Base-by-base conservation (phyloP, 2,329 filamentous ascomycete species). In the Dactylellina parvicollis region DNA sequence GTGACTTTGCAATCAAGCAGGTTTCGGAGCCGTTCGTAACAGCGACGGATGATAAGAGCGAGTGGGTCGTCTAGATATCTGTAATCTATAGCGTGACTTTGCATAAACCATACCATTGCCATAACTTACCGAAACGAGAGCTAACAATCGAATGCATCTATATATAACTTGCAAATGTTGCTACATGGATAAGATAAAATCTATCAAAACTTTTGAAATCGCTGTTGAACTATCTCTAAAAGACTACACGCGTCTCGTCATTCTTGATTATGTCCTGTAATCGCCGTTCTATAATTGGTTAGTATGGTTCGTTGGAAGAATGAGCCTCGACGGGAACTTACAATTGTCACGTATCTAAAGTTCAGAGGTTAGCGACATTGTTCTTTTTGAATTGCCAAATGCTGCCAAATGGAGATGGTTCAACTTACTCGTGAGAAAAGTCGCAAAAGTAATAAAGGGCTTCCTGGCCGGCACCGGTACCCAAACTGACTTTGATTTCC, bases 11-110 rank as follows among this genome's bases (percentile, higher is more conserved):
- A 1, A 96, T 99, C 79, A 96, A 93, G 83, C 87, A 91, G 78
- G 92, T 99, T 69, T 92, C 97, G 78, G 92, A 96, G 82, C 93
- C 95, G 0, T 98, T 99, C 79, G 87, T 98, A 65, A 86, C 85
- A 34, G 82, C 85, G 3, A 85, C 85, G 20, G 94, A 97, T 78
- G 86, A 93, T 79, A 83, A 83, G 75, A 87, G 89, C 64, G 92
- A 96, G 78, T 99, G 95, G 95, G 88, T 87, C 56, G 81, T 90
- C 74, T 90, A 81, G 81, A 16, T 57, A 18, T 47, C 10, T 38
- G 16, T 54, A 42, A 56, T 56, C 30, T 40, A 56, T 42, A 56
- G 32, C 32, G 22, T 30, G 16, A 38, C 30, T 18, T 38, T 38
- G 49, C 49, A 38, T 50, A 14, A 56, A 56, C 52, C 52, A 56